phyloP scores from a whole-genome alignment of 1,284 basidiomycete genomes.

The Tilletia caries region DNA sequence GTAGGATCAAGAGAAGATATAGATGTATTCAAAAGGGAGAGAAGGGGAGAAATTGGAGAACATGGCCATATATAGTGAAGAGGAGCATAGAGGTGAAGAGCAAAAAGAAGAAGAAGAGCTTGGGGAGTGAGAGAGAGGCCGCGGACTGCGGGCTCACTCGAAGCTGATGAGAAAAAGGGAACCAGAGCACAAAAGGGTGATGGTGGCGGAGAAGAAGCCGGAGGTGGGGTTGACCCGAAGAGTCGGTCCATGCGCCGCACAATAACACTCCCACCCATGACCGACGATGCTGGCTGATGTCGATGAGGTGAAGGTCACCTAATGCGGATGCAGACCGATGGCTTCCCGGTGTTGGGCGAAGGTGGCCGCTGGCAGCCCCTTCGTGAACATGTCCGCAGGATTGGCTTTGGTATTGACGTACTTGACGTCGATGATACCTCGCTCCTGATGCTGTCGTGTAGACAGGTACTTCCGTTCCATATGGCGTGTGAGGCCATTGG shows the following conservation, averaged over 20 bases:
- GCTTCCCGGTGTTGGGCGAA: neutral
- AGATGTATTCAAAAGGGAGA: no score
- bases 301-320: neutral
- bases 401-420: conserved; percentile 7
- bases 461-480: conserved; percentile 6
- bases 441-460: neutral
- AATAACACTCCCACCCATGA: conserved; percentile 4
- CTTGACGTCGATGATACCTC: neutral
- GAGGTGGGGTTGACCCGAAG: no score
- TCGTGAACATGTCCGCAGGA: conserved; percentile 1
- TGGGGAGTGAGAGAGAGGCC: no score
- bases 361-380: neutral
- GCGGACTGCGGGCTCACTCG: no score
- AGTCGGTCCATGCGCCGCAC: neutral
- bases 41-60: no score
- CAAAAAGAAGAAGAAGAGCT: no score
- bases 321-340: neutral
- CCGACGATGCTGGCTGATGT: neutral
- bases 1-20: no score
- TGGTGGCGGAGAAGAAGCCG: no score
- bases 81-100: no score
- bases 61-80: no score
- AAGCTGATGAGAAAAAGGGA: no score
- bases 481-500: neutral
- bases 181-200: no score